Percentiles rank a stretch among this genome's conserved stretches.
These are phyloP conservation scores for Dendrocalamus latiflorus DNA, from an alignment of 202 grass and related monocot species.

Conservation along the genomic window DNA sequence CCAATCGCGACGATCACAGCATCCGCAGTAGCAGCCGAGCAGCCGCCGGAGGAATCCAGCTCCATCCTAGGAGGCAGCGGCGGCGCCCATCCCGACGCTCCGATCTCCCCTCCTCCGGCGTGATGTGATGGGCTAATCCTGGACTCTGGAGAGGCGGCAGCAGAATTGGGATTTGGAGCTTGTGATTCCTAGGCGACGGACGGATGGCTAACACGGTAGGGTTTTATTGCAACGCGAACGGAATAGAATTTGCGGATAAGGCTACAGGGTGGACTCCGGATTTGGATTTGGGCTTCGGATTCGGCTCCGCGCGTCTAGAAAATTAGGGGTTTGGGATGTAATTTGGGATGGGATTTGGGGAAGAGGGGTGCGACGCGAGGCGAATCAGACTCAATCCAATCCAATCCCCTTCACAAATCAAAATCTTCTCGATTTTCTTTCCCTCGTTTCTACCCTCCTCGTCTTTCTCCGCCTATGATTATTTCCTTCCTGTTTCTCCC, in stretches of 20 bases:
- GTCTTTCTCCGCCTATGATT: background rate
- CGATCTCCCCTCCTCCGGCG: slow-evolving; percentile 28
- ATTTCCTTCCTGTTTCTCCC: background rate
- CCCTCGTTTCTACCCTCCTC: background rate
- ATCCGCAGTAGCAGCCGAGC: slow-evolving; percentile 27
- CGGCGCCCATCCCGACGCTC: slow-evolving; percentile 33
- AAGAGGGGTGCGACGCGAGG: background rate
- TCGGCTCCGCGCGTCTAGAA: background rate
- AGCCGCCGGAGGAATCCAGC: slow-evolving; percentile 49
- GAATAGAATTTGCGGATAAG: background rate
- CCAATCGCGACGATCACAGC: slow-evolving; percentile 38
- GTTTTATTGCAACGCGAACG: background rate
- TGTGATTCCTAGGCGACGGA: background rate
- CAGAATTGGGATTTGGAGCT: slow-evolving; percentile 5
- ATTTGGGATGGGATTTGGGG: background rate
- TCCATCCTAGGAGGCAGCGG: slow-evolving; percentile 43
- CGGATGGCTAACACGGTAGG: background rate
- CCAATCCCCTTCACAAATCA: background rate
- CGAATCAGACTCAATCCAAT: slow-evolving; percentile 16
- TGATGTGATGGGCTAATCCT: background rate
- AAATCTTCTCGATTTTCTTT: slow-evolving; percentile 1
- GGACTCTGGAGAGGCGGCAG: background rate
- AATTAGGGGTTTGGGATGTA: slow-evolving; percentile 3
- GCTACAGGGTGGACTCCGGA: slow-evolving; percentile 21
- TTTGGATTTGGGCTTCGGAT: slow-evolving; percentile 17